Conservation (phyloP, 2,329 filamentous ascomycete species). For the Calonectria fujianensis region DNA sequence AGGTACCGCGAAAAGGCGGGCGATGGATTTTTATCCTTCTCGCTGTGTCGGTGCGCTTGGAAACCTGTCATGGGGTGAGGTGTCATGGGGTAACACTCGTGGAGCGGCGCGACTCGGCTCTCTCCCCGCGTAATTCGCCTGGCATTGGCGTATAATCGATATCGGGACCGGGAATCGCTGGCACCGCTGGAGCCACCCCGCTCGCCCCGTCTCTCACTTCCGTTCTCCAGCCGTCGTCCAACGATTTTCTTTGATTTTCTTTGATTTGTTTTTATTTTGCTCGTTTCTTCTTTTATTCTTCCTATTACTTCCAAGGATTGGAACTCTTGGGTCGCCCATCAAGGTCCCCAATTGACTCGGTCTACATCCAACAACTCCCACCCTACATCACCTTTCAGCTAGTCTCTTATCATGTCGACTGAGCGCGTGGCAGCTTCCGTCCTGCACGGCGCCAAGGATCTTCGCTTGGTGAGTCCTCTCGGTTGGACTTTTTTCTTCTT, state of each 20-base stretch:
- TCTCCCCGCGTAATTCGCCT: slow-evolving; percentile 36
- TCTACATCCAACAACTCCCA: slow-evolving; percentile 4
- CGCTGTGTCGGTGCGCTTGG: background rate
- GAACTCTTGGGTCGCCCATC: slow-evolving; percentile 1
- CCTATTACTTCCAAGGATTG: slow-evolving; percentile 13
- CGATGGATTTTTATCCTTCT: slow-evolving; percentile 21
- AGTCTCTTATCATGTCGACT: slow-evolving; percentile 50
- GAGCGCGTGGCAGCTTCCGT: slow-evolving; percentile 69
- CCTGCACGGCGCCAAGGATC: slow-evolving; percentile 71
- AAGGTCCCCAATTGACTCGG: slow-evolving; percentile 32
- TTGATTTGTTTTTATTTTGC: slow-evolving; percentile 30
- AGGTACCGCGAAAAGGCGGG: slow-evolving; percentile 25
- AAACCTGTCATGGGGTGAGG: slow-evolving; percentile 35
- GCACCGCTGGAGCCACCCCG: slow-evolving; percentile 23
- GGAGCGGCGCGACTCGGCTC: slow-evolving; percentile 40
- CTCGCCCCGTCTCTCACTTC: slow-evolving; percentile 16
- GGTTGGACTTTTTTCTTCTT: background rate
- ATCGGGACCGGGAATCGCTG: slow-evolving; percentile 37
- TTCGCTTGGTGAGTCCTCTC: slow-evolving; percentile 66
- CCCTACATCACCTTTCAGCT: slow-evolving; percentile 20
- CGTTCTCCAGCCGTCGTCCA: slow-evolving; percentile 15
- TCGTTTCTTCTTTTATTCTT: slow-evolving; percentile 18
- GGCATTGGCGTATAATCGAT: slow-evolving; percentile 22
- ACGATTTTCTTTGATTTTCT: slow-evolving; percentile 30
- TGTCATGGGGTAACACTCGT: slow-evolving; percentile 37